Base-by-base conservation (phyloP, 1,139 yeast species). In the Pichia terricola region DNA sequence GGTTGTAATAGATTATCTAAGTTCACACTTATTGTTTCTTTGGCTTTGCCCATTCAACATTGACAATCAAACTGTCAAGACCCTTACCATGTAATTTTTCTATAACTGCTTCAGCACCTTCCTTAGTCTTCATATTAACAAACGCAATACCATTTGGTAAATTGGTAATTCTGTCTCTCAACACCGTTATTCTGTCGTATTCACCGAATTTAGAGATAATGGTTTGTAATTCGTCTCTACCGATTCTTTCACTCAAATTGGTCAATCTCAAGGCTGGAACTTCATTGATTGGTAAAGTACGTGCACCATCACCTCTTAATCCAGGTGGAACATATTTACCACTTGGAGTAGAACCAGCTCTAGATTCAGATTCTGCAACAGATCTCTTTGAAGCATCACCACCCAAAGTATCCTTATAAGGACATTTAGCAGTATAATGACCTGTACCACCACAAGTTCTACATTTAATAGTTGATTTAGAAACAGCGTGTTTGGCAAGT, bases 61-160 rank as follows among this genome's bases (percentile, higher is more conserved):
- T 81, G 69, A 91, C 73, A 64, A 91, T 88, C 76, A 91, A 75
- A 60, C 84, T 84, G 73, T 84, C 87, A 75, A 84, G 82, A 73
- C 96, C 96, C 71, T 79, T 83, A 59, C 96, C 96, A 63, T 91
- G 77, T 66, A 88, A 75, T 53, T 70, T 71, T 52, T 83, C 80
- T 68, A 83, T 72, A 40, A 96, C 97, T 54, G 64, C 67, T 66
- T 84, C 82, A 40, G 97, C 98, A 56, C 70, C 70, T 46, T 66
- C 65, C 59, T 78, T 81, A 49, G 81, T 71, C 41, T 74, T 76
- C 67, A 85, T 89, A 46, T 94, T 82, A 53, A 89, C 94, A 65
- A 87, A 91, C n/a, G 98, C 98, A 66, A 89, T 81, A 56, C 99
- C 99, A 70, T 91, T 83, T 46, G 95, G 85, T 64, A 83, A 83